Percentiles rank a stretch among this genome's conserved stretches.
phyloP scores from a whole-genome alignment of 2,329 filamentous ascomycete genomes.

The Penicillium concentricum region DNA sequence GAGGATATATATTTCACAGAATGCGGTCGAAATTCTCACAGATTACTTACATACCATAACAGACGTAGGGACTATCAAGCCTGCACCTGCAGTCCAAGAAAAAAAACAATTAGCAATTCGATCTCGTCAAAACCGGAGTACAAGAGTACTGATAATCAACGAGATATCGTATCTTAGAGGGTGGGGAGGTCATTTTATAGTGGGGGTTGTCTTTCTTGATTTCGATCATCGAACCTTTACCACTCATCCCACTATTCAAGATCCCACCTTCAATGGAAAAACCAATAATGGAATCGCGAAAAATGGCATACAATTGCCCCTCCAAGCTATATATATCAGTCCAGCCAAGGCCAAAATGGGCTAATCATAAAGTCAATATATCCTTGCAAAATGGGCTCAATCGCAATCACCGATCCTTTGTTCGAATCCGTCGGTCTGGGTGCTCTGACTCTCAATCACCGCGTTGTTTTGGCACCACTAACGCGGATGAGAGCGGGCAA shows the following conservation, averaged over 20 bases:
- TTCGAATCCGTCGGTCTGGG: conserved; percentile 39
- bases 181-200: background rate
- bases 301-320: too few species aligned
- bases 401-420: conserved; percentile 22
- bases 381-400: conserved; percentile 23
- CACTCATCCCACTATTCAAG: background rate
- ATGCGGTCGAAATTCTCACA: too few species aligned
- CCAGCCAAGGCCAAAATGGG: background rate
- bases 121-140: background rate
- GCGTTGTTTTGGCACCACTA: conserved; percentile 27
- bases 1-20: too few species aligned
- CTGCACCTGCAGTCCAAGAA: too few species aligned
- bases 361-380: background rate
- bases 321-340: background rate
- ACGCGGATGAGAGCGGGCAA: conserved; percentile 30
- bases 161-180: background rate
- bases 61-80: too few species aligned
- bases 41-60: too few species aligned
- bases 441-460: conserved; percentile 24
- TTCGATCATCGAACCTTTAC: background rate
- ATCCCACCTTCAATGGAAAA: background rate
- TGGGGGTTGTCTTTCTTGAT: background rate
- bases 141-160: background rate
- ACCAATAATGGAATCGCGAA: background rate
- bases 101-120: background rate